phyloP scores from a whole-genome alignment of 441 rosid species.

The Dalechampia spathulata region DNA sequence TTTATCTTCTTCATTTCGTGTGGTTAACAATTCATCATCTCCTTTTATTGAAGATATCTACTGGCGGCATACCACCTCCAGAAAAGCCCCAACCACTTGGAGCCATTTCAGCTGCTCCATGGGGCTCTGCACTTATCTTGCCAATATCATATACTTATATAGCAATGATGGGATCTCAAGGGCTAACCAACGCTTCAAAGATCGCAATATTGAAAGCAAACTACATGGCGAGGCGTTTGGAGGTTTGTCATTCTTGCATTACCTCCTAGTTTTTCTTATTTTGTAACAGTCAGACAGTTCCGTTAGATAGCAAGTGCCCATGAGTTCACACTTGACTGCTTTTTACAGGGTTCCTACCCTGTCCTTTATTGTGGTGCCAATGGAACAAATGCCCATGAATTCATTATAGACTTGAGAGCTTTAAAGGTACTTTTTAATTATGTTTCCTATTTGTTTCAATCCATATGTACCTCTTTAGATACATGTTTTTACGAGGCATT shows the following conservation, averaged over 20 bases:
- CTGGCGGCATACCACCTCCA: slow-evolving; percentile 87
- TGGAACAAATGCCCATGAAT: slow-evolving; percentile 94
- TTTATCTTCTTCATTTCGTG: background rate
- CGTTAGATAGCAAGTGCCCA: no score
- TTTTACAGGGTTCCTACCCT: slow-evolving; percentile 80
- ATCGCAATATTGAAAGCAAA: slow-evolving; percentile 90
- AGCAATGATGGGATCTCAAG: slow-evolving; percentile 98
- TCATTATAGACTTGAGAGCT: slow-evolving; percentile 83
- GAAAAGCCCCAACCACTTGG: slow-evolving; percentile 64
- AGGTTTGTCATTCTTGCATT: slow-evolving; percentile 36
- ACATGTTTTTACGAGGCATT: slow-evolving; percentile 1
- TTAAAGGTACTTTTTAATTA: slow-evolving; percentile 90
- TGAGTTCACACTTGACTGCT: no score
- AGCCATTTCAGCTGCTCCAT: slow-evolving; percentile 91
- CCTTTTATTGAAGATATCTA: slow-evolving; percentile 40
- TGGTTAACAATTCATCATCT: no score
- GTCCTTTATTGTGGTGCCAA: slow-evolving; percentile 88
- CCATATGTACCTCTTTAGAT: background rate
- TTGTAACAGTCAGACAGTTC: no score
- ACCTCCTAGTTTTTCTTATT: slow-evolving; percentile 4
- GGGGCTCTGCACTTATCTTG: slow-evolving; percentile 97
- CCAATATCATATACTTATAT: slow-evolving; percentile 90
- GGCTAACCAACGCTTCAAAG: slow-evolving; percentile 92
- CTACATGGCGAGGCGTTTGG: slow-evolving; percentile 98
- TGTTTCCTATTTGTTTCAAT: slow-evolving; percentile 1